Evolutionary conservation across 2,329 filamentous ascomycete species (phyloP).

Genomic region (Cladosporium sp.): DNA sequence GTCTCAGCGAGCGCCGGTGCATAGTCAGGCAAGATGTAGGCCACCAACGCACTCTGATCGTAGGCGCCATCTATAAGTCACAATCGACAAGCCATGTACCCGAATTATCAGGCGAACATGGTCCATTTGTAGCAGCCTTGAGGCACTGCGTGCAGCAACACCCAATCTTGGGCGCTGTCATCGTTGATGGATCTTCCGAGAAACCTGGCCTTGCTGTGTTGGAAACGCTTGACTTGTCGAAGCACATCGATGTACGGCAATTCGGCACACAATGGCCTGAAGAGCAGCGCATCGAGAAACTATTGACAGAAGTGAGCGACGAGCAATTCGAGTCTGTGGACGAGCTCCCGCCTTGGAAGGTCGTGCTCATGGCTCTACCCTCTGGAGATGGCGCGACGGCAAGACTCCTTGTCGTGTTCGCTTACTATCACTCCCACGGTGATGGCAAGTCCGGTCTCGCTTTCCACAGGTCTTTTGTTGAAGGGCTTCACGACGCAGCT

Average conservation of each 20-base stretch:
- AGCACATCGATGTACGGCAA: slow-evolving; percentile 37
- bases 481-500: slow-evolving; percentile 14
- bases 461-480: slow-evolving; percentile 43
- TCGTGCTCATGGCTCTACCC: slow-evolving; percentile 34
- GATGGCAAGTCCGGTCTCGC: slow-evolving; percentile 42
- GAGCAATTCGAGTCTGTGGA: slow-evolving; percentile 26
- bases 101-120: slow-evolving; percentile 17
- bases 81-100: slow-evolving; percentile 14
- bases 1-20: slow-evolving; percentile 39
- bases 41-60: slow-evolving; percentile 38
- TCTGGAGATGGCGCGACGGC: not conserved
- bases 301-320: slow-evolving; percentile 33
- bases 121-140: slow-evolving; percentile 22
- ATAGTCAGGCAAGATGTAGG: slow-evolving; percentile 40
- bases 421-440: slow-evolving; percentile 42
- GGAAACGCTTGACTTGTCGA: slow-evolving; percentile 32
- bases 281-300: slow-evolving; percentile 21
- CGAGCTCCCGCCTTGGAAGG: slow-evolving; percentile 40
- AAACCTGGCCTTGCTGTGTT: slow-evolving; percentile 33
- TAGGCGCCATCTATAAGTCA: slow-evolving; percentile 34
- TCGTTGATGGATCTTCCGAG: slow-evolving; percentile 36
- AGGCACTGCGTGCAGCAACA: slow-evolving; percentile 37
- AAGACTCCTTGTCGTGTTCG: slow-evolving; percentile 32
- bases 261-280: slow-evolving; percentile 9
- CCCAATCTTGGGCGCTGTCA: slow-evolving; percentile 35